Base-by-base conservation (phyloP, 2,329 filamentous ascomycete species). In the Aspergillus sp. region DNA sequence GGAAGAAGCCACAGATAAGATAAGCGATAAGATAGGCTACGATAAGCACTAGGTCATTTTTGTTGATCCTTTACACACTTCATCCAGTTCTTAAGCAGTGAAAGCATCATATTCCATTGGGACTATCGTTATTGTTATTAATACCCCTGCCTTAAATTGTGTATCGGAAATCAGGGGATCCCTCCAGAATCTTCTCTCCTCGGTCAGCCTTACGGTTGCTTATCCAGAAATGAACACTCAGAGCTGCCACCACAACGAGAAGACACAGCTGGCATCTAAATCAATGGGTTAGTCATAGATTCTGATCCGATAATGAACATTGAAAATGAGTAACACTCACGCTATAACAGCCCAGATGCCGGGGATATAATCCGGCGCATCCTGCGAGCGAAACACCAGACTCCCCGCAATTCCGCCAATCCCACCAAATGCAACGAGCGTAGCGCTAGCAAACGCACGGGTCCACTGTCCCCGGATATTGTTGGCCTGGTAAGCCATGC, bases 401-500 rank as follows among this genome's bases (percentile, higher is more conserved):
- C 84, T 85, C 15, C 90, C 90, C 1, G 86, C 83, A 61, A 95
- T 93, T 23, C 91, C 90, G 31, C 91, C 90, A 25, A 95, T 79
- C 3, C 89, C 90, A 4, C 90, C 90, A 44, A 90, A 85, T 0
- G 87, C 88, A 3, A 95, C 89, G 2, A 93, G 82, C 0, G 87
- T 88, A 1, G 90, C 89, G 58, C 86, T 90, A 69, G 86, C 88
- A 64, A 95, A 87, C 0, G 90, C 90, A 49, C 91, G 85, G 77
- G 93, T 95, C 90, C 90, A 95, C 76, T 95, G 90, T 0, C 90
- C 91, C 52, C 90, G 86, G 68, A 96, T 88, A 74, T 96, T 96
- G 76, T 93, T 95, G 40, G 90, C 89, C 76, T 93, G 90, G 77
- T 91, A 93, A 0, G 90, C 84, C 78, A 96, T 85, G 39, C 85